Conservation (phyloP, 352 stramenopile species). For the Globisporangium mamillatum region DNA sequence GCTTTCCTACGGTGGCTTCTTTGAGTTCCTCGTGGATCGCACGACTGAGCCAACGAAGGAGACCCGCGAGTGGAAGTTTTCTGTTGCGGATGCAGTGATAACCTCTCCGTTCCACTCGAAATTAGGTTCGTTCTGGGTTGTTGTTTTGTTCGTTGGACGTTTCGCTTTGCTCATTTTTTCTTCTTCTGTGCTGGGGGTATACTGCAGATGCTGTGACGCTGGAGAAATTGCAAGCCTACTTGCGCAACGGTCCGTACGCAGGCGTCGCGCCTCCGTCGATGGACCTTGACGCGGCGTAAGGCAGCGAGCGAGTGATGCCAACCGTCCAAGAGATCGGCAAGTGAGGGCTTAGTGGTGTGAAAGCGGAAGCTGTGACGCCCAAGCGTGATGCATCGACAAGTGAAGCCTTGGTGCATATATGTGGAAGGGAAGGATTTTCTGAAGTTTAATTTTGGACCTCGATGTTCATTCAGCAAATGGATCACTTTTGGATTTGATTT, state of each 20-base stretch:
- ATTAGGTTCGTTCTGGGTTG: slow-evolving; percentile 38
- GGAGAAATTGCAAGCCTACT: slow-evolving; percentile 51
- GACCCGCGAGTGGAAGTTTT: slow-evolving; percentile 88
- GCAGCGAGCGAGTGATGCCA: neutral
- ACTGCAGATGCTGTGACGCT: slow-evolving; percentile 43
- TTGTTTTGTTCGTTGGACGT: neutral
- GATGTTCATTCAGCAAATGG: neutral
- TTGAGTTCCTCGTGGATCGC: slow-evolving; percentile 83
- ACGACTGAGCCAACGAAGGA: slow-evolving; percentile 80
- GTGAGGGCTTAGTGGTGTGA: neutral
- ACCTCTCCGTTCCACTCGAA: slow-evolving; percentile 58
- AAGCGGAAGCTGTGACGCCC: neutral
- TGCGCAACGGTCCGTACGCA: slow-evolving; percentile 65
- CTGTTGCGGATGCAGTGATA: slow-evolving; percentile 72
- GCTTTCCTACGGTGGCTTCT: slow-evolving; percentile 76
- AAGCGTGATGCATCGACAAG: too few species aligned
- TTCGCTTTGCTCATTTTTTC: neutral
- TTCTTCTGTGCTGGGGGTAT: neutral
- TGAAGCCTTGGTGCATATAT: too few species aligned
- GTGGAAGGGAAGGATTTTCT: neutral
- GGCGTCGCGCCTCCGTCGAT: slow-evolving; percentile 43
- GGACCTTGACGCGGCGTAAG: slow-evolving; percentile 62
- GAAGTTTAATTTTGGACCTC: neutral
- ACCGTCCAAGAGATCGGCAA: neutral
- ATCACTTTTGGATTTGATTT: neutral